Base-by-base conservation (phyloP, 495 filamentous ascomycete species). In the Neurospora sp. region DNA sequence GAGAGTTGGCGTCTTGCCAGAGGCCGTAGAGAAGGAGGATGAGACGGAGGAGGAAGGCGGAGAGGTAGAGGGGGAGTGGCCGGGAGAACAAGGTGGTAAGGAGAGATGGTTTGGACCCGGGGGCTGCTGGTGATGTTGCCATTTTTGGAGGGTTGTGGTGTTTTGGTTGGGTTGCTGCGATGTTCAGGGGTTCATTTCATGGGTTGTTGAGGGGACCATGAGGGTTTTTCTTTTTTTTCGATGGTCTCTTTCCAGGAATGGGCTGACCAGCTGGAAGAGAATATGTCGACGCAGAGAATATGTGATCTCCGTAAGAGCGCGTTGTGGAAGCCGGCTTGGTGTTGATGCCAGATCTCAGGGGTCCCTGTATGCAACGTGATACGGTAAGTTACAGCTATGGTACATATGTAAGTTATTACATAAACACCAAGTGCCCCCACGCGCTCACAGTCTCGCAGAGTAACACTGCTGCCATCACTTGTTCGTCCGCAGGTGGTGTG, bases 1-100 rank as follows among this genome's bases (percentile, higher is more conserved):
- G 87, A 11, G 94, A 96, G 82, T 93, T 86, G 73, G 92, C 89
- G 80, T 99, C 96, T 86, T 99, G 96, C 84, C 91, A 91, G 71
- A 92, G 87, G 44, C 96, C 96, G 80, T 97, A 98, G 73, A 95
- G 74, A 35, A 98, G 87, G 71, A 99, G 86, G 22, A 84, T 81
- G 9, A 87, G 74, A 69, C 96, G 91, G 4, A 98, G 86, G 27
- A 88, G 71, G 39, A 89, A 85, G 3, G 95, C 92, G 18, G 88
- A 83, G 35, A 89, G 72, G 78, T 97, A 94, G 69, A 97, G 85
- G 2, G 85, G 81, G 41, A 78, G 65, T 12, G 87, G 84, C 12
- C 82, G 81, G 73, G 74, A 70, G 38, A 85, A 79, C 46, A 83
- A 74, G 69, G 76, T 46, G 37, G 76, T 70, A n/a, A 80, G 14